phyloP scores from a whole-genome alignment of 495 filamentous ascomycete species.

The Tuber melanosporum region DNA sequence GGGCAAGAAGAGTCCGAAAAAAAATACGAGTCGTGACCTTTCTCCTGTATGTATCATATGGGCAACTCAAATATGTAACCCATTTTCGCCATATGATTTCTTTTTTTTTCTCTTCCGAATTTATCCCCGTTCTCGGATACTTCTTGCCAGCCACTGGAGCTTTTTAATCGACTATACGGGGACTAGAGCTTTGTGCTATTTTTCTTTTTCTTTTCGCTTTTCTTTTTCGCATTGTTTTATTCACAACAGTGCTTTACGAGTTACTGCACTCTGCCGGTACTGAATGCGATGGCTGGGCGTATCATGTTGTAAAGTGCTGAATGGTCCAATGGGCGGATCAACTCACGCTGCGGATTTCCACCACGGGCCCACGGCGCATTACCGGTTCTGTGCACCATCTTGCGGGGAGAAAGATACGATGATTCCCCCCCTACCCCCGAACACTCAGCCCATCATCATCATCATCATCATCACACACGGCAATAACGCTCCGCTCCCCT shows the following conservation, averaged over 20 bases:
- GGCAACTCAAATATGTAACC: no score
- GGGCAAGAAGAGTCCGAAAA: no score
- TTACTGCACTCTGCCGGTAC: neutral
- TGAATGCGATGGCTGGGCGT: no score
- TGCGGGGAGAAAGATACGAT: neutral
- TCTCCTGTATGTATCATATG: no score
- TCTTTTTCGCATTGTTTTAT: neutral
- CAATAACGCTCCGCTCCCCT: neutral
- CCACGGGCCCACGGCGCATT: neutral
- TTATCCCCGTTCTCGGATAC: no score
- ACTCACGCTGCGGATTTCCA: neutral
- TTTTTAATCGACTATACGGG: neutral
- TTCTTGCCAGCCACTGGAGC: no score
- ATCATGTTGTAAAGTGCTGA: neutral
- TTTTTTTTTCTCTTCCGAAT: no score
- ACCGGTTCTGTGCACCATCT: neutral
- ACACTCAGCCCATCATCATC: neutral
- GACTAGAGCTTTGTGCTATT: neutral
- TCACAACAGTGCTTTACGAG: neutral
- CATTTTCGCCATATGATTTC: no score
- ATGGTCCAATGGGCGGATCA: neutral
- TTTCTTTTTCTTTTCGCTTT: neutral
- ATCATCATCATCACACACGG: neutral
- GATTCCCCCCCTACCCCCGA: no score
- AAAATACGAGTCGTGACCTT: no score